phyloP scores from a whole-genome alignment of 2,329 filamentous ascomycete species.

The Trichoderma breve region DNA sequence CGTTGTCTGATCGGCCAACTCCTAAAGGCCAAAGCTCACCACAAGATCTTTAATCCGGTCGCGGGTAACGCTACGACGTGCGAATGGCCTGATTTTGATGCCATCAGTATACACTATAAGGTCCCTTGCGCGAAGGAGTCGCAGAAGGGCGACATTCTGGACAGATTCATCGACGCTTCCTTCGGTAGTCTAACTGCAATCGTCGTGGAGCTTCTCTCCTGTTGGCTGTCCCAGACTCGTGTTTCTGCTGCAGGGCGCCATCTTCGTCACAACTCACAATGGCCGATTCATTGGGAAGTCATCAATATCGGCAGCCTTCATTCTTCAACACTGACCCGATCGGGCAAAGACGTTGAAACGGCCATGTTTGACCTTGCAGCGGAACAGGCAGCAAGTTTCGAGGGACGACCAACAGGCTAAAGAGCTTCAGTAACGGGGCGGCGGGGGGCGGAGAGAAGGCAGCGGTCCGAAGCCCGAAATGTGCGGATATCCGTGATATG shows the following conservation, averaged over 20 bases:
- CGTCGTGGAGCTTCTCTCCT: not conserved
- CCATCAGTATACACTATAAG: not conserved
- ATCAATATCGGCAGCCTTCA: not conserved
- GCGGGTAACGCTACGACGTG: not conserved
- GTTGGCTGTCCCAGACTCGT: not conserved
- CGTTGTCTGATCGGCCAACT: constrained; percentile 7
- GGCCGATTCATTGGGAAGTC: not conserved
- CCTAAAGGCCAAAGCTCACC: not conserved
- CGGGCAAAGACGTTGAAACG: constrained; percentile 8
- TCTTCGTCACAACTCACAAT: constrained; percentile 15
- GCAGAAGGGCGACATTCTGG: not conserved
- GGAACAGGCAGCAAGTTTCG: constrained; percentile 14
- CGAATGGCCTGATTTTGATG: not conserved
- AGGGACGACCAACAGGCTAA: constrained; percentile 25
- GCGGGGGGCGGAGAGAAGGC: not conserved
- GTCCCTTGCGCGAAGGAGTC: not conserved
- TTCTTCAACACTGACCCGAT: constrained; percentile 2
- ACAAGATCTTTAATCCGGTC: not conserved
- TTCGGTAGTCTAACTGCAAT: not conserved
- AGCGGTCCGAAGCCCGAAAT: not conserved
- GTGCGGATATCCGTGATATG: not conserved
- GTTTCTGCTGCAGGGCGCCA: not conserved
- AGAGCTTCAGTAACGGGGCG: not conserved
- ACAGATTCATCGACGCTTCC: not conserved
- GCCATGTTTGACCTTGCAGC: not conserved